Percentiles rank a stretch among this genome's conserved stretches.
Conservation (phyloP, 2,329 filamentous ascomycete genomes). For the Verticillium isaacii region DNA sequence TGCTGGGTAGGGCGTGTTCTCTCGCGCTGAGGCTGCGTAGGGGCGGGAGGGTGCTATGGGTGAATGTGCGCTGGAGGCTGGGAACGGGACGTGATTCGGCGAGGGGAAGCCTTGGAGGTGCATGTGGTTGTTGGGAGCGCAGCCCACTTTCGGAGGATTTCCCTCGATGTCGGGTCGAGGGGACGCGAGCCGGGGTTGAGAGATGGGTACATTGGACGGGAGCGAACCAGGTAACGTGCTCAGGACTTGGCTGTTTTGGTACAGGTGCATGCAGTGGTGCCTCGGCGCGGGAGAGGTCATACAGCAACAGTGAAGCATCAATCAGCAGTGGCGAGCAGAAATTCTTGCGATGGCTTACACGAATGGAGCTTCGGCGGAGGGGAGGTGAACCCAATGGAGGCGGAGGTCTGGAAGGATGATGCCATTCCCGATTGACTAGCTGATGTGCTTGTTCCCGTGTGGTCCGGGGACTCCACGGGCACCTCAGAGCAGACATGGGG, state of each 20-base stretch:
- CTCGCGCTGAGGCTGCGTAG: neutral
- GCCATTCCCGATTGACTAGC: neutral
- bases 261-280: neutral
- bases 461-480: neutral
- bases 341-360: too few relatives aligned
- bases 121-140: neutral
- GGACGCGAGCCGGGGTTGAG: neutral
- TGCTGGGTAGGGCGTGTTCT: neutral
- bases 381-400: neutral
- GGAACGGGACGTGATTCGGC: neutral
- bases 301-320: neutral
- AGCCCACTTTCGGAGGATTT: neutral
- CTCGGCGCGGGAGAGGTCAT: neutral
- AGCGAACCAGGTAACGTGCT: neutral
- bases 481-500: neutral
- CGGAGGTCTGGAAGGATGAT: neutral
- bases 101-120: neutral
- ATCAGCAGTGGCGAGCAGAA: neutral
- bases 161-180: neutral
- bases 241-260: neutral
- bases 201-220: neutral
- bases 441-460: neutral
- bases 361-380: too few relatives aligned
- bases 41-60: neutral
- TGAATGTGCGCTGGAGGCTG: neutral